Conservation (phyloP, 257 asterid genomes). For the Nicotiana obtusifolia region DNA sequence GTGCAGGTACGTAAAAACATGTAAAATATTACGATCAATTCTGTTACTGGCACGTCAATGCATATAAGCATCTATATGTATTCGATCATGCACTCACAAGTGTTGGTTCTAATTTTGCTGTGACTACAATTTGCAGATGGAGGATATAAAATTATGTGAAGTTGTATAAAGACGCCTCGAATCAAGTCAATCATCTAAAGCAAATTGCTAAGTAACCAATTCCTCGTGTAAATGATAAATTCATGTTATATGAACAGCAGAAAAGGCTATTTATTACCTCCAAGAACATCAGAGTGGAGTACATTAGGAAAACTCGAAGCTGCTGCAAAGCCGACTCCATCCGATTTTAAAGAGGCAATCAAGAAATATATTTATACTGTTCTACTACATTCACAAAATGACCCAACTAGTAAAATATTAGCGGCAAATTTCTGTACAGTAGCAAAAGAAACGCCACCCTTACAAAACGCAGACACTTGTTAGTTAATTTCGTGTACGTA, state of each 20-base stretch:
- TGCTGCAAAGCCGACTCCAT: background rate
- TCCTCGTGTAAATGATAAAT: no score
- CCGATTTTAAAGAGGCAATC: background rate
- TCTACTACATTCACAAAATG: background rate
- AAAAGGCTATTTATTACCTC: background rate
- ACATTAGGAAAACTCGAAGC: background rate
- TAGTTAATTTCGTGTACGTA: background rate
- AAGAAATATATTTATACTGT: background rate
- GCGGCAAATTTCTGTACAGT: background rate
- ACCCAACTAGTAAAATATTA: background rate
- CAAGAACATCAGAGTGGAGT: background rate
- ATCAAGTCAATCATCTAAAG: no score
- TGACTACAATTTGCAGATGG: slow-evolving; percentile 38
- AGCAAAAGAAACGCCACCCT: background rate
- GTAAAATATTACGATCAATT: no score
- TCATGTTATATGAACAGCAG: background rate
- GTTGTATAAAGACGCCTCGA: slow-evolving; percentile 68
- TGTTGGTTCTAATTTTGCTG: background rate
- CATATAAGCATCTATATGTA: no score
- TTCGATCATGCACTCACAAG: background rate
- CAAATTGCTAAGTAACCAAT: background rate
- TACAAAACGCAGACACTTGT: background rate
- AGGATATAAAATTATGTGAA: slow-evolving; percentile 52
- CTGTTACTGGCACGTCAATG: no score
- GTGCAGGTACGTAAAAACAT: slow-evolving; percentile 52